phyloP scores from a whole-genome alignment of 148 eudicot genomes.

The Fagopyrum esculentum region DNA sequence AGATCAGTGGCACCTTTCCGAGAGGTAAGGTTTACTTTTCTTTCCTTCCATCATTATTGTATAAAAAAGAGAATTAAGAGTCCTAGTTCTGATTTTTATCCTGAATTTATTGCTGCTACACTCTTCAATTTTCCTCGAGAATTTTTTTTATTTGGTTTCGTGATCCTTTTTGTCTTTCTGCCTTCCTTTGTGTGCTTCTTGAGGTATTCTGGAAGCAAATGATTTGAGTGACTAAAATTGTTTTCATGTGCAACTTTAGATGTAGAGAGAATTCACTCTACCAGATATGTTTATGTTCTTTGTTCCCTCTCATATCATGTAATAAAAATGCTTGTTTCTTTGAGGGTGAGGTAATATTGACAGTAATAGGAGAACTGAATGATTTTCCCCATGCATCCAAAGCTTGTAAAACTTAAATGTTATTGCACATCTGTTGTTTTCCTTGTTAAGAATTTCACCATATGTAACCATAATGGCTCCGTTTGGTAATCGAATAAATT shows the following conservation, averaged over 20 bases:
- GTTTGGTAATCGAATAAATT: too few relatives aligned
- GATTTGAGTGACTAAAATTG: too few relatives aligned
- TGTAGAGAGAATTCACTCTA: too few relatives aligned
- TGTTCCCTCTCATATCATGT: too few relatives aligned
- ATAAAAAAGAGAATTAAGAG: not conserved
- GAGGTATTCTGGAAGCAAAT: too few relatives aligned
- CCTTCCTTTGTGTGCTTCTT: too few relatives aligned
- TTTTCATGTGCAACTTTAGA: too few relatives aligned
- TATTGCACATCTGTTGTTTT: not conserved
- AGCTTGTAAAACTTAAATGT: not conserved
- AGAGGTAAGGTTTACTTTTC: conserved; percentile 37
- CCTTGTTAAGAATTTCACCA: not conserved
- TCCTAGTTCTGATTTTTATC: not conserved
- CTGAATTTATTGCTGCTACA: too few relatives aligned
- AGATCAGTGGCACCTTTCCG: conserved; percentile 62
- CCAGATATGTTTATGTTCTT: too few relatives aligned
- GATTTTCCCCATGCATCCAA: not conserved
- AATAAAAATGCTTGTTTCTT: not conserved
- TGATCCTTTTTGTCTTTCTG: too few relatives aligned
- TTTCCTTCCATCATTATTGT: not conserved
- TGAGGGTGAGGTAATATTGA: not conserved
- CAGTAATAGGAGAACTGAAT: not conserved
- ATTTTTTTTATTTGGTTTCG: too few relatives aligned
- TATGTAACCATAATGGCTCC: not conserved
- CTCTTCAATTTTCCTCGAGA: too few relatives aligned